Conservation (phyloP, 495 filamentous ascomycete genomes). For the Ramalina intermedia region DNA sequence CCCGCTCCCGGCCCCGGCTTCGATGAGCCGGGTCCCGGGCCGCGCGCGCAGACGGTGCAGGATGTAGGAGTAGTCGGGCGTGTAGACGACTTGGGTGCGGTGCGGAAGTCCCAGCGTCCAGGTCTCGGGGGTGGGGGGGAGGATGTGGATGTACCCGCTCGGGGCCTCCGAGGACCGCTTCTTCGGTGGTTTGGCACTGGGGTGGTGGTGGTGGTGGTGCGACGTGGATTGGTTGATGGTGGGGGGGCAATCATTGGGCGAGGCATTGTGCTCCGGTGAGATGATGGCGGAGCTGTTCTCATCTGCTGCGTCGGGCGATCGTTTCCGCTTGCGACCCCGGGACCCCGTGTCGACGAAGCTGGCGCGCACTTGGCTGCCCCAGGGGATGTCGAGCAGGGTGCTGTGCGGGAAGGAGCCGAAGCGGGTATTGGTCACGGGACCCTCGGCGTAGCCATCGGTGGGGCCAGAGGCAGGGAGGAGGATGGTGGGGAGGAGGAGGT, state of each 20-base stretch:
- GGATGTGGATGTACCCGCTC: conserved; percentile 78
- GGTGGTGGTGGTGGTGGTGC: no score
- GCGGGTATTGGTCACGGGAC: conserved; percentile 76
- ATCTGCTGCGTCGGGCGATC: conserved; percentile 8
- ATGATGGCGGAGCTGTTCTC: no score
- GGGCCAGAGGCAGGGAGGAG: conserved; percentile 45
- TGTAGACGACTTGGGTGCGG: conserved; percentile 94
- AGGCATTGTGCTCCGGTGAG: no score
- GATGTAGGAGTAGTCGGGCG: conserved; percentile 92
- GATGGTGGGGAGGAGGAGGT: conserved; percentile 61
- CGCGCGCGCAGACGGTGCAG: conserved; percentile 71
- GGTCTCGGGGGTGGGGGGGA: conserved; percentile 81
- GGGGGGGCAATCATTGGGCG: no score
- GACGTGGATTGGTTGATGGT: no score
- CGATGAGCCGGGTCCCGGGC: conserved; percentile 69
- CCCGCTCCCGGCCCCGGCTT: conserved; percentile 88
- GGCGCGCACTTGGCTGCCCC: conserved; percentile 83
- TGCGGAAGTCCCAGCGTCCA: conserved; percentile 89
- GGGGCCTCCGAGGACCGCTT: conserved; percentile 12
- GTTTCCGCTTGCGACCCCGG: conserved; percentile 41
- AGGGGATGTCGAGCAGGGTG: conserved; percentile 66
- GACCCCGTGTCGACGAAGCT: conserved; percentile 84
- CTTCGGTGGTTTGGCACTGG: conserved; percentile 15
- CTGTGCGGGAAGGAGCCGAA: conserved; percentile 92
- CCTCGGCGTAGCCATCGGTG: conserved; percentile 60